These are phyloP conservation scores for Punica granatum DNA, from an alignment of 345 rosid genomes.

Conservation along the genomic window DNA sequence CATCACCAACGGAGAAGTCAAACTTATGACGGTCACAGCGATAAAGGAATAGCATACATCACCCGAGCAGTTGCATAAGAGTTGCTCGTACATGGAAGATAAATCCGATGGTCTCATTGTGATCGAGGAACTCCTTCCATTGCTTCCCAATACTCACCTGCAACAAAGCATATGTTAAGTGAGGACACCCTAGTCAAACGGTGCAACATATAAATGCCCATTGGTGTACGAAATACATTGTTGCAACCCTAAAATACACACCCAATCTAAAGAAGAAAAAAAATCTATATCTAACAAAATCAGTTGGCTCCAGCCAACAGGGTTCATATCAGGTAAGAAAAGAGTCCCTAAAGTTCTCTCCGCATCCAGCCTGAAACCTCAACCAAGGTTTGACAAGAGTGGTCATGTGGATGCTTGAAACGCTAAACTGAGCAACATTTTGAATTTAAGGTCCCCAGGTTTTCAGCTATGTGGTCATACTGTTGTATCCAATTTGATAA, in stretches of 20 bases:
- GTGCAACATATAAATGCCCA: not conserved
- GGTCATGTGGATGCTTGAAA: not conserved
- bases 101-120: constrained; percentile 64
- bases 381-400: too few relatives aligned
- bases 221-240: too few relatives aligned
- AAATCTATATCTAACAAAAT: too few relatives aligned
- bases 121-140: constrained; percentile 81
- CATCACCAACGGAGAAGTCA: not conserved
- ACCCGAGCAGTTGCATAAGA: not conserved
- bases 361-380: too few relatives aligned
- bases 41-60: not conserved
- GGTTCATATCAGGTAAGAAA: too few relatives aligned
- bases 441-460: too few relatives aligned
- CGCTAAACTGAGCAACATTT: not conserved
- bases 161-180: constrained; percentile 1
- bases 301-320: too few relatives aligned
- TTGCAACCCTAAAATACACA: too few relatives aligned
- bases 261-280: too few relatives aligned
- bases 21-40: not conserved
- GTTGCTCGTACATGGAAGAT: constrained; percentile 60
- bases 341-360: too few relatives aligned
- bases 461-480: not conserved
- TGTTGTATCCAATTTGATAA: not conserved
- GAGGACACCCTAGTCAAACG: not conserved
- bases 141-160: constrained; percentile 88